phyloP scores from a whole-genome alignment of 208 protist species.

The Leishmania mexicana region DNA sequence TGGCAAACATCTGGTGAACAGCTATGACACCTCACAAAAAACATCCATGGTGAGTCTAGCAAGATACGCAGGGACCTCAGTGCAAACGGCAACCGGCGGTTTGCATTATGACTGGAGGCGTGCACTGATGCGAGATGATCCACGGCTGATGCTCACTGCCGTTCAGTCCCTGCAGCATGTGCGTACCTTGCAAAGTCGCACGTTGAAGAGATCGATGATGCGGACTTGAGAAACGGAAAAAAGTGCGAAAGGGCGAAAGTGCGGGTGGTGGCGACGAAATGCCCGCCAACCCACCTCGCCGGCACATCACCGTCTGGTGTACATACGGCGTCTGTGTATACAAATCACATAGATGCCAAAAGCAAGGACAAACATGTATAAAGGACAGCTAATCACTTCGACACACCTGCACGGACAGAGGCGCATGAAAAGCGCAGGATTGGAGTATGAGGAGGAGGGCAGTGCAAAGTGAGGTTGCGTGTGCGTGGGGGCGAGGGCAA shows the following conservation, averaged over 20 bases:
- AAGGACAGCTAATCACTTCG: neutral
- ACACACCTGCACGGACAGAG: neutral
- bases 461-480: neutral
- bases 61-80: neutral
- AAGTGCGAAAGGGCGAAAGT: neutral
- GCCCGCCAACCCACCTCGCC: neutral
- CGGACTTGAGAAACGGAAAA: neutral
- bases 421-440: neutral
- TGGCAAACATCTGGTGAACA: neutral
- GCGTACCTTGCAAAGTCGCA: neutral
- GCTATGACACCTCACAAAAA: neutral
- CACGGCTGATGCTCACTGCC: neutral
- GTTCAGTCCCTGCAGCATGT: neutral
- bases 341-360: neutral
- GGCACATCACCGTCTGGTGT: constrained; percentile 1
- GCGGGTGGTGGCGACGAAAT: neutral
- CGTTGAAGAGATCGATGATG: neutral
- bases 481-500: neutral
- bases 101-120: too few relatives aligned
- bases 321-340: neutral
- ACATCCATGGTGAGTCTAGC: neutral
- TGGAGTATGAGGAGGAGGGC: neutral
- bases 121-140: neutral
- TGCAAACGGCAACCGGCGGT: neutral
- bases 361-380: neutral